Base-by-base conservation (phyloP, 805 yeast genomes). In the Debaryomyces tyrocola region DNA sequence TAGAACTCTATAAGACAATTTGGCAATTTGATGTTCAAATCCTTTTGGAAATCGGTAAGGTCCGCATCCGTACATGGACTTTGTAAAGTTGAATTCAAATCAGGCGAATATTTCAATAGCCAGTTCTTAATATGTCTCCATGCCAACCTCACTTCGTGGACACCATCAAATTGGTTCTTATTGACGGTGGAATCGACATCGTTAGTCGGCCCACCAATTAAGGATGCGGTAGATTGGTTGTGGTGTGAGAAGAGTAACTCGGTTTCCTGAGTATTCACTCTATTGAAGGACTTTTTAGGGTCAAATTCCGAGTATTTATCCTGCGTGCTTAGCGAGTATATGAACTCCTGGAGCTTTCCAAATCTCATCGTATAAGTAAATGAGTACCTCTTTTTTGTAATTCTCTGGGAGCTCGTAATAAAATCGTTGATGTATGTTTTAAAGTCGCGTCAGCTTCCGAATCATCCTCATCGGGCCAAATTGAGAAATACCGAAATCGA, bases 61-160 rank as follows among this genome's bases (percentile, higher is more conserved):
- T 94, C 99, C 47, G 84, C 79, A 34, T 77, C 75, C 0, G 97
- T 89, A 51, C 90, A 94, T 24, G 90, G 86, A 43, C 81, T 84
- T 59, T 84, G 83, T 51, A 92, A 69, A 41, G 94, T 83, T 47
- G 88, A 91, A 49, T 77, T 79, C 46, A 94, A 72, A 66, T 92
- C 99, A 1, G 94, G 87, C 53, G 84, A 85, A 64, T 89, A 78
- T 46, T 81, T 80, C 31, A 79, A 76, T 15, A 92, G 73, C 97
- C 97, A 92, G 15, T 81, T 73, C 54, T 88, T 92, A 47, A 92
- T 83, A 58, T 91, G 91, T 51, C 87, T 79, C 98, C 98, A 92
- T 10, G 97, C 87, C 18, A 83, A 78, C 33, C 85, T 74, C 1
- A 79, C 73, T 51, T 91, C 89, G 44, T 92, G 83, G 20, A 87